Percentiles rank a stretch among this genome's conserved stretches.
phyloP scores from a whole-genome alignment of 2,329 filamentous ascomycete genomes.

The Incumbomyces delicatus region DNA sequence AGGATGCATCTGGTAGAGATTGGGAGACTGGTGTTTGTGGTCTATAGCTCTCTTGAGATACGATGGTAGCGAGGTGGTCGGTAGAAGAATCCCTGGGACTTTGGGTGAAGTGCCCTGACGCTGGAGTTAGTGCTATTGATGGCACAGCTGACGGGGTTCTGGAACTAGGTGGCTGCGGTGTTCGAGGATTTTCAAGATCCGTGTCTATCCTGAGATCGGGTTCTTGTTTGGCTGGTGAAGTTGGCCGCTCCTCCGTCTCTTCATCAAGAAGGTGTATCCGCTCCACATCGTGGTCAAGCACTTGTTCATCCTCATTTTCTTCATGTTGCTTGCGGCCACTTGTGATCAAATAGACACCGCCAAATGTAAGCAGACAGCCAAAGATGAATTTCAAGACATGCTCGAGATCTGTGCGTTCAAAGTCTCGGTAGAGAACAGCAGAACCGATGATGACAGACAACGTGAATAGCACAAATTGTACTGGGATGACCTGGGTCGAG shows the following conservation, averaged over 20 bases:
- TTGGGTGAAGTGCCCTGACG: conserved; percentile 3
- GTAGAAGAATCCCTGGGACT: conserved; percentile 15
- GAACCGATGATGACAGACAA: conserved; percentile 91
- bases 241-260: conserved; percentile 21
- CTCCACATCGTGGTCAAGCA: conserved; percentile 55
- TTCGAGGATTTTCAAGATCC: background rate
- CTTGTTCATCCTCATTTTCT: conserved; percentile 50
- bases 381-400: conserved; percentile 78
- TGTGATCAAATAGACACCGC: conserved; percentile 95
- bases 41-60: background rate
- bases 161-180: background rate
- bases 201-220: background rate
- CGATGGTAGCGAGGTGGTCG: conserved; percentile 9
- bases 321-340: conserved; percentile 58
- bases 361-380: conserved; percentile 84
- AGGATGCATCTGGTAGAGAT: conserved; percentile 1
- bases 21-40: conserved; percentile 13
- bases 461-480: conserved; percentile 95
- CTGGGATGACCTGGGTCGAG: conserved; percentile 94
- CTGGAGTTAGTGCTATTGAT: conserved; percentile 18
- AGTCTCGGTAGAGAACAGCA: conserved; percentile 87
- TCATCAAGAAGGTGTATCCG: conserved; percentile 32
- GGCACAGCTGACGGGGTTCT: conserved; percentile 13
- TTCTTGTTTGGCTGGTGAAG: conserved; percentile 13
- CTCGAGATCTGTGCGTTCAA: conserved; percentile 66